Conservation (phyloP, 2,329 filamentous ascomycete genomes). For the Scedosporium apiospermum region DNA sequence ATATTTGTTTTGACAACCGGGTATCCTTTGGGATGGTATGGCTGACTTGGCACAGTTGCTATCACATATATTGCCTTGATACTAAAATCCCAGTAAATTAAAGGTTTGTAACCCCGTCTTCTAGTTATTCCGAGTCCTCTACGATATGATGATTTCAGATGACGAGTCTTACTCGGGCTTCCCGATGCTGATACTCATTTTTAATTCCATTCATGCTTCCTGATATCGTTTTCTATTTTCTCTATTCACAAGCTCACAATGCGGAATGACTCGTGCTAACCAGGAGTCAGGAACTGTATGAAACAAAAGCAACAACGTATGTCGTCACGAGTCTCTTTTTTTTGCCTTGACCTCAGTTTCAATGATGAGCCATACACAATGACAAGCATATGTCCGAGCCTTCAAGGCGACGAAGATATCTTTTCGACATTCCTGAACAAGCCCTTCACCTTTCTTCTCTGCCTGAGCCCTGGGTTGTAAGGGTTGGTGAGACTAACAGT, state of each 20-base stretch:
- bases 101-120: conserved; percentile 1
- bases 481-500: neutral
- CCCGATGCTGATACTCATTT: conserved; percentile 59
- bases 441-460: neutral
- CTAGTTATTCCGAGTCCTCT: conserved; percentile 13
- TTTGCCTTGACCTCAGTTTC: neutral
- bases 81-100: neutral
- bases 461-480: neutral
- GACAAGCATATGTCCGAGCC: conserved; percentile 99
- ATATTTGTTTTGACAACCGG: neutral
- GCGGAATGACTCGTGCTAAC: conserved; percentile 8
- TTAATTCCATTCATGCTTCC: conserved; percentile 66
- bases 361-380: conserved; percentile 42
- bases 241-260: conserved; percentile 7
- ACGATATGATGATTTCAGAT: conserved; percentile 45
- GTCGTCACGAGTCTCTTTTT: neutral
- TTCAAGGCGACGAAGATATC: conserved; percentile 34
- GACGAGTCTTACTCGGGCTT: conserved; percentile 72
- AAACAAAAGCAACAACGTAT: conserved; percentile 7
- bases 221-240: conserved; percentile 19
- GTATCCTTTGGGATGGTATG: neutral
- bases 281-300: conserved; percentile 1
- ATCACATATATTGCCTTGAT: neutral
- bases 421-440: conserved; percentile 3
- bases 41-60: neutral